phyloP scores from a whole-genome alignment of 2,329 filamentous ascomycete species.

The Cryphonectria nitschkei region DNA sequence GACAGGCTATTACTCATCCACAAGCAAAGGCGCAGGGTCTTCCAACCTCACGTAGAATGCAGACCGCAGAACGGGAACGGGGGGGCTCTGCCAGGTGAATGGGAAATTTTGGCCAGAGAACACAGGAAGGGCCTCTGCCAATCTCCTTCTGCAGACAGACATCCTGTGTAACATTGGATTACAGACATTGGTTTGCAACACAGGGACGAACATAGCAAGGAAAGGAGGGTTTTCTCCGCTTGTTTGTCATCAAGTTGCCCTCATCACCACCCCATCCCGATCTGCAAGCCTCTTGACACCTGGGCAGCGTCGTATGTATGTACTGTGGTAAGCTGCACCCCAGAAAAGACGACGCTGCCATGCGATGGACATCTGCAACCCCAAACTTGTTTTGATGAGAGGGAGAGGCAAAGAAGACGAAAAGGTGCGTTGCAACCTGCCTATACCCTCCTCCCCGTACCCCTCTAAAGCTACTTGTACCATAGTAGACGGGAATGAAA shows the following conservation, averaged over 20 bases:
- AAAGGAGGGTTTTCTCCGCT: background rate
- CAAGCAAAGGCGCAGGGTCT: background rate
- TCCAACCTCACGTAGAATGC: background rate
- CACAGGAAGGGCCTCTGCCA: background rate
- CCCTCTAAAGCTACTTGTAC: background rate
- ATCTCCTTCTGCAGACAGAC: background rate
- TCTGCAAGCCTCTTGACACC: background rate
- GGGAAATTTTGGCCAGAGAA: background rate
- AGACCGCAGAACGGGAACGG: background rate
- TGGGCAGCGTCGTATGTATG: background rate
- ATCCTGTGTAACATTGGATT: background rate
- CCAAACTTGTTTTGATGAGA: background rate
- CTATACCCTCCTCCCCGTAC: background rate
- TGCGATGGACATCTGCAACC: conserved; percentile 13
- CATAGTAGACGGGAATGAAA: background rate
- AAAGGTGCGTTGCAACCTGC: background rate
- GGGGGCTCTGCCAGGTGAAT: background rate
- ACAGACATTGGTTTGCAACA: background rate
- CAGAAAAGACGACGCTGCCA: conserved; percentile 17
- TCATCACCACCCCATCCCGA: background rate
- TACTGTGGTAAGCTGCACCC: conserved; percentile 6
- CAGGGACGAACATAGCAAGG: background rate
- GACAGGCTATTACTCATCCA: background rate
- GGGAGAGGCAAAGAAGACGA: too few relatives aligned
- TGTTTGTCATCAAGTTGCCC: background rate